These are phyloP conservation scores for Globisporangium cylindrosporum DNA, from an alignment of 352 stramenopile species.

Conservation along the genomic window DNA sequence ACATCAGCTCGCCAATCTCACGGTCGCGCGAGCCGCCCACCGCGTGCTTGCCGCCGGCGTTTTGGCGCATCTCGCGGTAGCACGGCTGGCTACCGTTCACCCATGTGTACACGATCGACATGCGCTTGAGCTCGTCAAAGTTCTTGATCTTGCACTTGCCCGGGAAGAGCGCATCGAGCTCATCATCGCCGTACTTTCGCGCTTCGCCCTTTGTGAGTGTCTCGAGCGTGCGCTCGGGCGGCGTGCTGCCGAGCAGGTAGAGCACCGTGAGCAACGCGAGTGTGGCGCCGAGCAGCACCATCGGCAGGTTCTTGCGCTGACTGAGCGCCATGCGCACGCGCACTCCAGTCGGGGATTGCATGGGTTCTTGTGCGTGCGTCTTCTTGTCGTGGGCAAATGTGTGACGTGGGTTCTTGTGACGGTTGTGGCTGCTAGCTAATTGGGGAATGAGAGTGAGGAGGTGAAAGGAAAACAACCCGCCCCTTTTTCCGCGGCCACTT, in stretches of 20 bases:
- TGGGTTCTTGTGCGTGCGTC: slow-evolving; percentile 12
- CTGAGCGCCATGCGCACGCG: slow-evolving; percentile 64
- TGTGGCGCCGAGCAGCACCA: slow-evolving; percentile 41
- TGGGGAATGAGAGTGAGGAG: slow-evolving; percentile 6
- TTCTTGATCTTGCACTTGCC: slow-evolving; percentile 85
- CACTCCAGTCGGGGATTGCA: slow-evolving; percentile 62
- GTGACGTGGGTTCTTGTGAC: background rate
- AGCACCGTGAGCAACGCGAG: slow-evolving; percentile 39
- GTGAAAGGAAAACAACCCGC: background rate
- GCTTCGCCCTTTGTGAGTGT: slow-evolving; percentile 30
- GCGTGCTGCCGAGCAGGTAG: slow-evolving; percentile 40
- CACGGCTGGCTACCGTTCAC: slow-evolving; percentile 86
- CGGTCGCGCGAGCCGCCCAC: slow-evolving; percentile 79
- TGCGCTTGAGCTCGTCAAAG: slow-evolving; percentile 78
- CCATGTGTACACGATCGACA: slow-evolving; percentile 90
- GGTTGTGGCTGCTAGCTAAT: slow-evolving; percentile 1
- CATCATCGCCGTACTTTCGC: slow-evolving; percentile 33
- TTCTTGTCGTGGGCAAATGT: background rate
- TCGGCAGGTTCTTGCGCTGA: slow-evolving; percentile 61
- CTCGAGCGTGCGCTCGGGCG: slow-evolving; percentile 31
- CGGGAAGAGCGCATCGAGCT: slow-evolving; percentile 62
- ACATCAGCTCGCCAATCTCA: slow-evolving; percentile 88
- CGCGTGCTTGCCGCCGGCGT: slow-evolving; percentile 65
- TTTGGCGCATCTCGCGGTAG: slow-evolving; percentile 68
- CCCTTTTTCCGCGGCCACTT: background rate